These are phyloP conservation scores for Pseudocercospora crystallina DNA, from an alignment of 2,329 filamentous ascomycete genomes.

Conservation along the genomic window DNA sequence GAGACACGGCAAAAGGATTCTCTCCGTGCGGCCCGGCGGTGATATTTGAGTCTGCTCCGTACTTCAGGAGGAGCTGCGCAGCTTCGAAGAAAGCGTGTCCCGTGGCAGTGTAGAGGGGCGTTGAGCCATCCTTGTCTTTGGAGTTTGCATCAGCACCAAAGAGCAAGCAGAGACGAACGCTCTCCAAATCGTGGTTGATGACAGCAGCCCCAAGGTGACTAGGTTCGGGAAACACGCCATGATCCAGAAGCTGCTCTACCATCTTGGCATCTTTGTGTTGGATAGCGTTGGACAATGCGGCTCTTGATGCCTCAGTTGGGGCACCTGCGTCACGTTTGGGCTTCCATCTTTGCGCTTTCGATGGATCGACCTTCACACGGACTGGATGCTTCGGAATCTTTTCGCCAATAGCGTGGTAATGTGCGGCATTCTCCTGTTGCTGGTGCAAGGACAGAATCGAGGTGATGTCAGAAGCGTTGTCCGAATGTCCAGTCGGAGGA, in stretches of 20 bases:
- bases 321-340: constrained; percentile 24
- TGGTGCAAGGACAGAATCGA: constrained; percentile 20
- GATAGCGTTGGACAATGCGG: constrained; percentile 40
- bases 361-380: constrained; percentile 45
- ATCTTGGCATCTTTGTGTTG: constrained; percentile 30
- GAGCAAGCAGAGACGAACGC: constrained; percentile 56
- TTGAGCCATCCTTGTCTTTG: constrained; percentile 61
- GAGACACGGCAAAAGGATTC: constrained; percentile 56
- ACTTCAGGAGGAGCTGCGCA: constrained; percentile 62
- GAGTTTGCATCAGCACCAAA: constrained; percentile 60
- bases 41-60: constrained; percentile 61
- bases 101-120: constrained; percentile 55
- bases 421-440: constrained; percentile 22
- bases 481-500: constrained; percentile 4
- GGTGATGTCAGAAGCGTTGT: constrained; percentile 22
- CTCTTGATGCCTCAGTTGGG: constrained; percentile 36
- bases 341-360: constrained; percentile 22
- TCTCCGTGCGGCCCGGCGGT: constrained; percentile 53
- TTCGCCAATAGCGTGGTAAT: constrained; percentile 42
- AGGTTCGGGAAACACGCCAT: constrained; percentile 22
- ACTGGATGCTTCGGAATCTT: constrained; percentile 48
- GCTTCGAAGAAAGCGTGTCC: constrained; percentile 54
- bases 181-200: constrained; percentile 29
- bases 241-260: constrained; percentile 32
- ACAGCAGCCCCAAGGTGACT: constrained; percentile 26